phyloP scores from a whole-genome alignment of 2,329 filamentous ascomycete species.

The Sporothrix globosa region DNA sequence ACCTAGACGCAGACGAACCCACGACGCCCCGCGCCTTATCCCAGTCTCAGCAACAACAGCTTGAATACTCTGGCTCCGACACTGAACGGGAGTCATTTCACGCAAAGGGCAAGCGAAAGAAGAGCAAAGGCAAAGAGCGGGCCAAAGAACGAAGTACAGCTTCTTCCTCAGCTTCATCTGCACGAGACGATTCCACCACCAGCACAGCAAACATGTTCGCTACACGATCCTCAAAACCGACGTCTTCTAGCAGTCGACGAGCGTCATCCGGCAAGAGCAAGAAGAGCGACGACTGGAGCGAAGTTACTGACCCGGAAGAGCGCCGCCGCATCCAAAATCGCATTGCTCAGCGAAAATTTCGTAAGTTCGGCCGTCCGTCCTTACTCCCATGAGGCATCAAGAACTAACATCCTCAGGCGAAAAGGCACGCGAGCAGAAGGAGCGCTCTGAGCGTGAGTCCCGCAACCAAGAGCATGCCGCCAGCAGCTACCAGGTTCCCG shows the following conservation, averaged over 20 bases:
- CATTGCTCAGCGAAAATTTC: conserved; percentile 74
- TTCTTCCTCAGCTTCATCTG: conserved; percentile 13
- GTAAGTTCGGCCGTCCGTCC: conserved; percentile 54
- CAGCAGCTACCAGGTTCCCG: conserved; percentile 65
- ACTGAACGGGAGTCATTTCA: conserved; percentile 36
- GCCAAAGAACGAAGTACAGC: conserved; percentile 14
- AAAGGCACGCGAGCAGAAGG: conserved; percentile 68
- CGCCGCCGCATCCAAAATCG: conserved; percentile 75
- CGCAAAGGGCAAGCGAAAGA: conserved; percentile 25
- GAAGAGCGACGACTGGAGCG: conserved; percentile 67
- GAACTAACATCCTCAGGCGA: conserved; percentile 57
- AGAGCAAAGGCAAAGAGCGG: conserved; percentile 23
- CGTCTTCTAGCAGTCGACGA: conserved; percentile 36
- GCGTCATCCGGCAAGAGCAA: conserved; percentile 48
- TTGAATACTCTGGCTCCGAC: conserved; percentile 41
- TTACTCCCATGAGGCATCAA: conserved; percentile 27
- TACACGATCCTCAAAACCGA: conserved; percentile 34
- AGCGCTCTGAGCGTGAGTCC: conserved; percentile 64
- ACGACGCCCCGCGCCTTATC: conserved; percentile 26
- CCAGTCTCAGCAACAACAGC: neutral
- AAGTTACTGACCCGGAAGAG: conserved; percentile 70
- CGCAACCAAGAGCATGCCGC: conserved; percentile 67
- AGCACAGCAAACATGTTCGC: conserved; percentile 38
- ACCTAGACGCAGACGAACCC: conserved; percentile 2
- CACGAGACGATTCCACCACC: neutral